phyloP scores from a whole-genome alignment of 305 asterid genomes.

The Withania somnifera region DNA sequence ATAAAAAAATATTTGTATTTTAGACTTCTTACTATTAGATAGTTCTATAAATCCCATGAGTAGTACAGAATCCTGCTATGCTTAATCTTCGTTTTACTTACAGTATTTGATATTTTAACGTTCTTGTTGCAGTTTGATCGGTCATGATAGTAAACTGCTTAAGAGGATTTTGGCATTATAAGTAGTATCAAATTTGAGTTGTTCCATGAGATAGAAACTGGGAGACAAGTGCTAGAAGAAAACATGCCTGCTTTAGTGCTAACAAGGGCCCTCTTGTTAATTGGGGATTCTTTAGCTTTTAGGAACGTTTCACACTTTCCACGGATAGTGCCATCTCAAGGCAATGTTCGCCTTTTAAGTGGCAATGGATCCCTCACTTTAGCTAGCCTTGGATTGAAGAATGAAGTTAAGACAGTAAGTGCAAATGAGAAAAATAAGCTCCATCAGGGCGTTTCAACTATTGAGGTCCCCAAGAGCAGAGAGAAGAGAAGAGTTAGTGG shows the following conservation, averaged over 20 bases:
- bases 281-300: slow-evolving; percentile 39
- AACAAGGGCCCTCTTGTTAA: slow-evolving; percentile 44
- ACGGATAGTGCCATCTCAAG: slow-evolving; percentile 25
- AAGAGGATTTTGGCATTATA: background rate
- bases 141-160: background rate
- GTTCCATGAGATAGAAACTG: background rate
- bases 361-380: slow-evolving; percentile 55
- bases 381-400: slow-evolving; percentile 54
- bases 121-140: background rate
- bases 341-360: slow-evolving; percentile 26
- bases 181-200: background rate
- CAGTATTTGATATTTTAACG: background rate
- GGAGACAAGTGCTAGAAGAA: background rate
- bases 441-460: slow-evolving; percentile 35
- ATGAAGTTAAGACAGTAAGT: slow-evolving; percentile 13
- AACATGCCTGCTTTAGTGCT: slow-evolving; percentile 48
- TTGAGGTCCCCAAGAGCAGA: slow-evolving; percentile 46
- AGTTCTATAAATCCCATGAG: too few species aligned
- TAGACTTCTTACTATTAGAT: too few species aligned
- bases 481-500: slow-evolving; percentile 27
- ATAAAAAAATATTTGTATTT: too few species aligned
- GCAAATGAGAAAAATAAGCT: slow-evolving; percentile 45
- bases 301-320: slow-evolving; percentile 32
- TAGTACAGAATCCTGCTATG: background rate
- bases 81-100: background rate